Conservation (phyloP, 305 asterid genomes). For the Rubia tinctorum region DNA sequence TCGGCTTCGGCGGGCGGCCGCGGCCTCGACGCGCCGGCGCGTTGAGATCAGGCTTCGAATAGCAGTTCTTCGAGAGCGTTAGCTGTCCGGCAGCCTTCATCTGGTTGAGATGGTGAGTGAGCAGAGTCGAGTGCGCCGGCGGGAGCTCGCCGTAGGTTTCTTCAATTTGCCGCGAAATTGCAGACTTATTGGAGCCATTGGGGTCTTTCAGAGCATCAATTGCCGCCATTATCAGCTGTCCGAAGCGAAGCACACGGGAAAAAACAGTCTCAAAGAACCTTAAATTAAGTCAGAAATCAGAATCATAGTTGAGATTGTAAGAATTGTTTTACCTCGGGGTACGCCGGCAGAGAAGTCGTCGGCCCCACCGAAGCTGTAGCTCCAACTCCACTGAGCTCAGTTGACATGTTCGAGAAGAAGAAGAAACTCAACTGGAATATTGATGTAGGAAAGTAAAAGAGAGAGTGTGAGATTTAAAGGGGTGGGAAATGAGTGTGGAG, state of each 20-base stretch:
- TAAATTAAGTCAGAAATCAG: not conserved
- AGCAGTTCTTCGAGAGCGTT: conserved; percentile 54
- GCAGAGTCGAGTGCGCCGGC: conserved; percentile 58
- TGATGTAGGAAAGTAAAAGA: conserved; percentile 13
- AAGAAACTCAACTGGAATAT: conserved; percentile 11
- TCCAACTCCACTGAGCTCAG: not conserved
- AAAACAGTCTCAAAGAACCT: not conserved
- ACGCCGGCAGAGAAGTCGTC: conserved; percentile 39
- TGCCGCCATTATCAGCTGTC: conserved; percentile 65
- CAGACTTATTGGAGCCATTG: conserved; percentile 60
- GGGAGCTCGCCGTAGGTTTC: conserved; percentile 58
- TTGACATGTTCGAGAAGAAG: not conserved
- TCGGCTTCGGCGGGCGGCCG: conserved; percentile 88
- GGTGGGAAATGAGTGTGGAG: conserved; percentile 6
- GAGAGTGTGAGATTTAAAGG: conserved; percentile 32
- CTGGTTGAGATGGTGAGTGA: conserved; percentile 67
- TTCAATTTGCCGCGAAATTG: conserved; percentile 67
- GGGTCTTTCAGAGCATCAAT: conserved; percentile 51
- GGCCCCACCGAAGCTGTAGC: conserved; percentile 13
- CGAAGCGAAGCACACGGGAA: not conserved
- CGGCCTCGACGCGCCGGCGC: conserved; percentile 91
- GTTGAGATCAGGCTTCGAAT: conserved; percentile 55
- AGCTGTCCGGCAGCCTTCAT: conserved; percentile 67
- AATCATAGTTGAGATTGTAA: not conserved
- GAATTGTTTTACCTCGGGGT: conserved; percentile 46